Evolutionary conservation across 2,329 filamentous ascomycete species (phyloP).

Genomic region (Acrodontium crateriforme): DNA sequence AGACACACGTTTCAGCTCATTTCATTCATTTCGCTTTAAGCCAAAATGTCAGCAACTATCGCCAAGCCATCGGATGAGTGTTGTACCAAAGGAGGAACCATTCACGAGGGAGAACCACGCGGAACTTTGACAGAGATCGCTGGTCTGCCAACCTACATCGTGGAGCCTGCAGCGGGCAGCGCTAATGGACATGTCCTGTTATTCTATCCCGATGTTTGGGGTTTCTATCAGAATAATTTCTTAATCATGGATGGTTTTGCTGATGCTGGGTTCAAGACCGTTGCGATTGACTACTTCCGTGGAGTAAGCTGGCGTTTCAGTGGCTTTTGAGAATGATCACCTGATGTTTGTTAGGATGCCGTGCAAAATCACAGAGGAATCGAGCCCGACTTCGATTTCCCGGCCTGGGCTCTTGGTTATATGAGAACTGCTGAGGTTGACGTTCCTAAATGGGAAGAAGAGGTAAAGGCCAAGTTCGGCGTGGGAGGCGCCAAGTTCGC

Average conservation of each 20-base stretch:
- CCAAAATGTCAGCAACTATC: too few species aligned
- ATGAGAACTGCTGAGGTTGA: conserved; percentile 4
- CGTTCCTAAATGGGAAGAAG: conserved; percentile 7
- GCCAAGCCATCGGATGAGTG: conserved; percentile 8
- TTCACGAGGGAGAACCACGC: conserved; percentile 8
- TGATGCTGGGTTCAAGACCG: conserved; percentile 6
- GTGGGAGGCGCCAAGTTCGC: conserved; percentile 6
- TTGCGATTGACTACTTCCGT: conserved; percentile 11
- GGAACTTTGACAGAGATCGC: conserved; percentile 6
- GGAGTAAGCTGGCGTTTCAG: too few species aligned
- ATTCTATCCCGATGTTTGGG: conserved; percentile 11
- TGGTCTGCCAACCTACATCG: conserved; percentile 10
- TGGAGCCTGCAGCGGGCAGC: conserved; percentile 4
- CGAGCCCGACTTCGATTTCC: conserved; percentile 9
- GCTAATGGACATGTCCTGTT: conserved; percentile 11
- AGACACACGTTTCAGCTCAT: too few species aligned
- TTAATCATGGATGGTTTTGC: conserved; percentile 12
- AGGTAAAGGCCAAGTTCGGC: conserved; percentile 8
- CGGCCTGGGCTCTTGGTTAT: conserved; percentile 8
- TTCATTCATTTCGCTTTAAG: too few species aligned
- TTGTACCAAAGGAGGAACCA: conserved; percentile 6
- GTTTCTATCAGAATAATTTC: conserved; percentile 9
- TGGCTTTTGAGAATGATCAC: background rate
- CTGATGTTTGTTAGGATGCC: conserved; percentile 5
- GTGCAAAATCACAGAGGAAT: conserved; percentile 4